Conservation (phyloP, 108 stramenopile species). For the Cyclotella cryptica region DNA sequence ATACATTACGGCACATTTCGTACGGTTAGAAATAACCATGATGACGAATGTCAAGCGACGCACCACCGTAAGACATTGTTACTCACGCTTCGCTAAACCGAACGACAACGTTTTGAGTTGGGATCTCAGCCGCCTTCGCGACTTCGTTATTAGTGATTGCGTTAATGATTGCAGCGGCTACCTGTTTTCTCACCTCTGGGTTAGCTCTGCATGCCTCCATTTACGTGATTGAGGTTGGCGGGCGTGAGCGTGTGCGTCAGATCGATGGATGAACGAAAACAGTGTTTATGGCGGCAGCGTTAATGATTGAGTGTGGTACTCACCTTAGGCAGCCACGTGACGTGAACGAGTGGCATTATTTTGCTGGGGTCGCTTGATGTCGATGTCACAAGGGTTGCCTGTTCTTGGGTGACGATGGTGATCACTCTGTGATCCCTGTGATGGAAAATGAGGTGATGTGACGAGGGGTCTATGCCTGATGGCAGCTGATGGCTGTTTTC, state of each 20-base stretch:
- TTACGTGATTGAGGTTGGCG: neutral
- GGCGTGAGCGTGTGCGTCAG: neutral
- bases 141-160: constrained; percentile 49
- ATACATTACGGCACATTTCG: neutral
- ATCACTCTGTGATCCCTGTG: too few relatives aligned
- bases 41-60: neutral
- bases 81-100: constrained; percentile 43
- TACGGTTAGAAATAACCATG: neutral
- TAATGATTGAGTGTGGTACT: neutral
- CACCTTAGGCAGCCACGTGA: constrained; percentile 46
- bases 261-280: neutral
- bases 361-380: too few relatives aligned
- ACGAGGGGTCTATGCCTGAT: neutral
- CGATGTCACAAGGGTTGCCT: too few relatives aligned
- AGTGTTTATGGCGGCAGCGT: neutral
- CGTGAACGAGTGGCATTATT: constrained; percentile 38
- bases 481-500: too few relatives aligned
- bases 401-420: too few relatives aligned
- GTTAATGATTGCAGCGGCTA: constrained; percentile 44
- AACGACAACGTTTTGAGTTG: constrained; percentile 34
- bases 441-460: too few relatives aligned
- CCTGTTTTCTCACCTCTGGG: constrained; percentile 38
- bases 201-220: constrained; percentile 39
- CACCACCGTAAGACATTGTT: neutral
- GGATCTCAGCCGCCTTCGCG: constrained; percentile 39